Base-by-base conservation (phyloP, 352 stramenopile genomes). In the Globisporangium megalacanthum region DNA sequence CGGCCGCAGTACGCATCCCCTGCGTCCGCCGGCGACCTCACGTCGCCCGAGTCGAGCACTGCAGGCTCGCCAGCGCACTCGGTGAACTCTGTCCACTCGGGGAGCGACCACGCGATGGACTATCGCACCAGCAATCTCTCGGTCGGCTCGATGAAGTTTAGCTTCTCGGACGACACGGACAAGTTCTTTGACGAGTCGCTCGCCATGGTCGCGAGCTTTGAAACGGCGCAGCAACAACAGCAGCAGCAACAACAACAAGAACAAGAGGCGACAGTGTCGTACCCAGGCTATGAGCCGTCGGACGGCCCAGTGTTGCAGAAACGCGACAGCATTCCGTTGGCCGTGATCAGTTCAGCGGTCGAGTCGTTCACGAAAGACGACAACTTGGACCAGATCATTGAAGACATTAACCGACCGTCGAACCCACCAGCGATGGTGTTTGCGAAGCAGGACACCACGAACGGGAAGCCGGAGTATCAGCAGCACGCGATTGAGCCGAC, bases 331-430 rank as follows among this genome's bases (percentile, higher is more conserved):
- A 64, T 90, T n/a, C 77, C 82, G 5, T 77, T 92, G 49, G 75
- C 70, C 3, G 69, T 83, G 39, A 87, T 87, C 49, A 77, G 65
- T 54, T 83, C 74, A 5, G 75, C 79, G 3, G 69, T 86, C 31
- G 82, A 89, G 52, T 89, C 77, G 35, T 92, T 92, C 36, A 83
- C 77, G 31, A 75, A 86, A 49, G 76, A 87, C 54, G 76, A 77
- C 58, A 89, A 88, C 58, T 35, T 92, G 49, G 79, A 90, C 58
- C 69, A 80, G 55, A 89, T 92, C 49, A 89, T 92, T 46, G 77
- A 81, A 35, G 79, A 89, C 37, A 89, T 90, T 42, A 72, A 86
- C 55, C 73, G 72, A 14, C 67, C 77, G 19, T 85, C 74, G 25
- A 46, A n/a, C 50, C 19, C 44, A 6, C 3, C 17, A 19, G 78